These are phyloP conservation scores for Boeremia exigua DNA, from an alignment of 2,329 filamentous ascomycete genomes.

Conservation along the genomic window DNA sequence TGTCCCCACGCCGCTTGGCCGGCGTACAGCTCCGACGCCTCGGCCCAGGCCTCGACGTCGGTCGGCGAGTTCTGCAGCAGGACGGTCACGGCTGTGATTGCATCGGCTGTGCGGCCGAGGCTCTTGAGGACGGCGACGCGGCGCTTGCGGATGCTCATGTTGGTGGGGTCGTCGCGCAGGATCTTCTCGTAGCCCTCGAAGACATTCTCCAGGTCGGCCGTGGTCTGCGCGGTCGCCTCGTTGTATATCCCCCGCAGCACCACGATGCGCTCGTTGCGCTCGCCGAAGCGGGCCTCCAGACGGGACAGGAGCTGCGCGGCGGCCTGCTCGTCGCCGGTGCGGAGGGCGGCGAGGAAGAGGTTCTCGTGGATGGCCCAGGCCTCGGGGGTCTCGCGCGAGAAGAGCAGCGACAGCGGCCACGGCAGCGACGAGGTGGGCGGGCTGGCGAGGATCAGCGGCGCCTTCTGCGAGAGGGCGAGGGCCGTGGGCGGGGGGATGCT, in stretches of 20 bases:
- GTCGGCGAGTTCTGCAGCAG: conserved; percentile 85
- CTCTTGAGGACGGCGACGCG: conserved; percentile 79
- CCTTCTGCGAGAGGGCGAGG: conserved; percentile 57
- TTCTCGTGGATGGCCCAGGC: conserved; percentile 89
- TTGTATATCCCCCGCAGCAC: conserved; percentile 82
- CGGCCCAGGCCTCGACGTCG: conserved; percentile 91
- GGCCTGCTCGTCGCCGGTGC: conserved; percentile 79
- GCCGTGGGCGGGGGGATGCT: conserved; percentile 48
- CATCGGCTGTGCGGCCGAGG: conserved; percentile 72
- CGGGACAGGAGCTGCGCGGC: conserved; percentile 78
- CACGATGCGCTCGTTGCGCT: conserved; percentile 83
- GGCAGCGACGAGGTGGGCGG: conserved; percentile 52
- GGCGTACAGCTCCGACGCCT: conserved; percentile 86
- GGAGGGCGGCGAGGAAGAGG: conserved; percentile 80
- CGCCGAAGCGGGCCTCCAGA: conserved; percentile 80
- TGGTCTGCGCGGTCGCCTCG: conserved; percentile 76
- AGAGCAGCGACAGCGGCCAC: conserved; percentile 60
- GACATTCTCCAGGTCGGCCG: conserved; percentile 70
- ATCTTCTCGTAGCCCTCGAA: conserved; percentile 80
- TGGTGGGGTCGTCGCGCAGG: conserved; percentile 74
- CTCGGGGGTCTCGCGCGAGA: conserved; percentile 72
- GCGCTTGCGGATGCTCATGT: conserved; percentile 85
- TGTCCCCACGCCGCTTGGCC: conserved; percentile 79
- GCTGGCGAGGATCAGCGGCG: conserved; percentile 47
- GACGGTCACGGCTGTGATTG: conserved; percentile 74